Percentiles rank a stretch among this genome's conserved stretches.
Conservation (phyloP, 345 rosid genomes). For the Rhodamnia rubescens region DNA sequence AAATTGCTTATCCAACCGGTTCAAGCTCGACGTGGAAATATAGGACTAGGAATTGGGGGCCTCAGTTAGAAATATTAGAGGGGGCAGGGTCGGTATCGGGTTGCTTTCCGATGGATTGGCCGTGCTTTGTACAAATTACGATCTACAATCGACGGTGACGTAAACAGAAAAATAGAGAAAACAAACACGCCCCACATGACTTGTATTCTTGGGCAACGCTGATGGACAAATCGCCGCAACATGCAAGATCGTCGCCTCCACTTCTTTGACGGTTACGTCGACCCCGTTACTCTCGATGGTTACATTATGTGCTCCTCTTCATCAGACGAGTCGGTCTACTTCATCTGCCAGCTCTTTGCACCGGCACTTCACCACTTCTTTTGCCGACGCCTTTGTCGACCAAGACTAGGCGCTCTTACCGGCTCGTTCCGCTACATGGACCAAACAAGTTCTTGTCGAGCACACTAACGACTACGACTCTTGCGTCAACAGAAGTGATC, state of each 20-base stretch:
- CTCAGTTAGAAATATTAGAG: too few species aligned
- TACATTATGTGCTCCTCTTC: neutral
- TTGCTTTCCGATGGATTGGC: too few species aligned
- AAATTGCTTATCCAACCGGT: too few species aligned
- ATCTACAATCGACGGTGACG: too few species aligned
- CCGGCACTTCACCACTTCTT: neutral
- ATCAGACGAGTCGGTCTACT: neutral
- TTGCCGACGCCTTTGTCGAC: neutral
- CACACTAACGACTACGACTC: neutral
- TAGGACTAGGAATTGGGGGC: too few species aligned
- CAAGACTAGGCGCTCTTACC: neutral
- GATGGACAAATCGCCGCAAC: rapidly evolving
- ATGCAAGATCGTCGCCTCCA: neutral
- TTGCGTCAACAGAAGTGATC: neutral
- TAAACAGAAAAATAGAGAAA: too few species aligned
- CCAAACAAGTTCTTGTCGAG: neutral
- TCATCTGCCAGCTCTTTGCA: neutral
- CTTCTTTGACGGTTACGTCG: rapidly evolving
- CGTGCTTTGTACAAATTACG: too few species aligned
- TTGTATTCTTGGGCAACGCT: too few species aligned
- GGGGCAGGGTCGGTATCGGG: too few species aligned
- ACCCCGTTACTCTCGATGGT: neutral
- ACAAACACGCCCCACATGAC: too few species aligned
- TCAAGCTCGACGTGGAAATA: too few species aligned
- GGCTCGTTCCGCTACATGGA: neutral